These are phyloP conservation scores for Fusarium sambucinum DNA, from an alignment of 2,329 filamentous ascomycete species.

Conservation along the genomic window DNA sequence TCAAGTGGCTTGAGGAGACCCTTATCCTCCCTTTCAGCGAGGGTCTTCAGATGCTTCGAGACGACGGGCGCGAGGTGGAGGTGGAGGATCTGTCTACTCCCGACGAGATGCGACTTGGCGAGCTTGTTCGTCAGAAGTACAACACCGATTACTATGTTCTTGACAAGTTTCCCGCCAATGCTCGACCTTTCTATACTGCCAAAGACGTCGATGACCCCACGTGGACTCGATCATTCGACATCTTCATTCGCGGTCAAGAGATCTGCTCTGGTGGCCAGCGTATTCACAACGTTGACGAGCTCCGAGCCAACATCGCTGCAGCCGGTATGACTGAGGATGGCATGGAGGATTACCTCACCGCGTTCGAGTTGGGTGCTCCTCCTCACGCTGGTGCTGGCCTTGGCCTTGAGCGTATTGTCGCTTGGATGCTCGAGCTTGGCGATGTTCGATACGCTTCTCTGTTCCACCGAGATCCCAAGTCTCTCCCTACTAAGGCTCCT, in stretches of 20 bases:
- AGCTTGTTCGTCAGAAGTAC: conserved; percentile 87
- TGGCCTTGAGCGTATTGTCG: conserved; percentile 88
- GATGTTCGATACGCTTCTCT: conserved; percentile 90
- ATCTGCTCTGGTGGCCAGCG: conserved; percentile 93
- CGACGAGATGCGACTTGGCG: conserved; percentile 87
- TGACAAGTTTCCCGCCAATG: conserved; percentile 89
- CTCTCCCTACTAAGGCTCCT: conserved; percentile 75
- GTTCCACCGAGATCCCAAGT: conserved; percentile 90
- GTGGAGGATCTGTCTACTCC: conserved; percentile 84
- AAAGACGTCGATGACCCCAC: conserved; percentile 78
- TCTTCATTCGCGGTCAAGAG: conserved; percentile 93
- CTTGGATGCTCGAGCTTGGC: conserved; percentile 85
- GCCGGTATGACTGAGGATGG: conserved; percentile 81
- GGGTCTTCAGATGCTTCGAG: conserved; percentile 83
- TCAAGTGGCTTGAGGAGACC: conserved; percentile 88
- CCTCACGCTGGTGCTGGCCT: conserved; percentile 92
- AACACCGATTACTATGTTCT: conserved; percentile 93
- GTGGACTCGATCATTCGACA: conserved; percentile 93
- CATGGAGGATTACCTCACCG: conserved; percentile 91
- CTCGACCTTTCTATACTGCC: conserved; percentile 93
- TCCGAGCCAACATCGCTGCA: conserved; percentile 82
- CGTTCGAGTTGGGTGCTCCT: conserved; percentile 88
- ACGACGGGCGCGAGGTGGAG: conserved; percentile 81
- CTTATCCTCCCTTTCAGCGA: conserved; percentile 84
- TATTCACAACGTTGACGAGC: conserved; percentile 82